Conservation (phyloP, 805 yeast species). For the Jamesozyma rosinii region DNA sequence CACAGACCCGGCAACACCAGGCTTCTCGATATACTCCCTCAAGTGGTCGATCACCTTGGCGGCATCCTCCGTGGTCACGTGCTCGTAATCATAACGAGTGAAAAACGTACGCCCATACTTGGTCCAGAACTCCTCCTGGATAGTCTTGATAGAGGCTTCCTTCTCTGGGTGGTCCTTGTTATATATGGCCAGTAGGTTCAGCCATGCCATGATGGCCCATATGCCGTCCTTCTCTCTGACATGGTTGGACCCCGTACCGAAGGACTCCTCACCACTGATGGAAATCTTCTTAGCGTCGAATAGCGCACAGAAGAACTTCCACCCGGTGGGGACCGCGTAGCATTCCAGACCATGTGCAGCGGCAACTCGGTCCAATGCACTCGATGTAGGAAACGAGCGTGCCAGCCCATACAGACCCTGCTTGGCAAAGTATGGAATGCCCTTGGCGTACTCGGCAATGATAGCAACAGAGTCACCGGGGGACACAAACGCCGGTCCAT, state of each 20-base stretch:
- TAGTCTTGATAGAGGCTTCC: constrained; percentile 61
- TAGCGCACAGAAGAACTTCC: constrained; percentile 96
- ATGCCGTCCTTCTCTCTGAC: constrained; percentile 96
- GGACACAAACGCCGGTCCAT: constrained; percentile 81
- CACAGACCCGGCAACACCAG: constrained; percentile 41
- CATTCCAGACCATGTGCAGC: constrained; percentile 58
- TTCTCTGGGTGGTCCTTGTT: constrained; percentile 48
- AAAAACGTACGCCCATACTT: constrained; percentile 93
- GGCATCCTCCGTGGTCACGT: constrained; percentile 71
- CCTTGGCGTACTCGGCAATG: constrained; percentile 82
- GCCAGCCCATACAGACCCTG: constrained; percentile 89
- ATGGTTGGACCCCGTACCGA: constrained; percentile 97
- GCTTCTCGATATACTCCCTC: constrained; percentile 31
- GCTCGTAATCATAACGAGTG: constrained; percentile 94
- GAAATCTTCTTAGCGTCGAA: constrained; percentile 90
- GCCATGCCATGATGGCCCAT: constrained; percentile 98
- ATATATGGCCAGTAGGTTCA: constrained; percentile 85
- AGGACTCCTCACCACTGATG: constrained; percentile 96
- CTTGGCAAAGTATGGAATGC: constrained; percentile 81
- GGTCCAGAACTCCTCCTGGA: constrained; percentile 81
- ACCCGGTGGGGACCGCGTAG: constrained; percentile 98
- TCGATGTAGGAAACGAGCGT: constrained; percentile 94
- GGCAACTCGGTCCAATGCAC: constrained; percentile 89
- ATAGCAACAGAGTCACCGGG: constrained; percentile 99
- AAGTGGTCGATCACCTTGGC: constrained; percentile 51